Percentiles rank a stretch among this genome's conserved stretches.
Conservation (phyloP, 2,329 filamentous ascomycete genomes). For the Calonectria pteridis region DNA sequence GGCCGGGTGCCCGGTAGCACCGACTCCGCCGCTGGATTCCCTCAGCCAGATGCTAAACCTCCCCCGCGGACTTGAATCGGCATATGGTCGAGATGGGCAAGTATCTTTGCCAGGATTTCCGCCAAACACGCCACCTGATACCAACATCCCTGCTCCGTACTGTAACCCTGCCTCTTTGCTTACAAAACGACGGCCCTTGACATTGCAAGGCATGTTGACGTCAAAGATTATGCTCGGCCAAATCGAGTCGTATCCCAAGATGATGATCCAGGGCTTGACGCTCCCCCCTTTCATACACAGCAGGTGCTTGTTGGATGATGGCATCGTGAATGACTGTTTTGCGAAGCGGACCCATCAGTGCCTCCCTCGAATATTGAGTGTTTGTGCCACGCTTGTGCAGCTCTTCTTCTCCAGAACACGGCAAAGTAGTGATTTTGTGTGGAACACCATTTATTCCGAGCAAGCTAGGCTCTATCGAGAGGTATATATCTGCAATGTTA, state of each 20-base stretch:
- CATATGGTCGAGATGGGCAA: not conserved
- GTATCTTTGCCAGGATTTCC: not conserved
- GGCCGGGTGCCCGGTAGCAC: not conserved
- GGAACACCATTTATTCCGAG: conserved; percentile 36
- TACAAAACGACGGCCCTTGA: conserved; percentile 20
- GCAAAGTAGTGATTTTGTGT: conserved; percentile 30
- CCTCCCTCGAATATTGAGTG: conserved; percentile 26
- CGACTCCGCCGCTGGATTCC: not conserved
- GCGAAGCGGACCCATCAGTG: conserved; percentile 28
- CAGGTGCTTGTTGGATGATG: conserved; percentile 25
- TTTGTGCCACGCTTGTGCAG: conserved; percentile 31
- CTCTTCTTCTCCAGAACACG: conserved; percentile 31
- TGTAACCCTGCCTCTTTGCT: not conserved
- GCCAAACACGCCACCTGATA: not conserved
- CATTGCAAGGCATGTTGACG: conserved; percentile 8
- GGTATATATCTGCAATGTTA: conserved; percentile 3
- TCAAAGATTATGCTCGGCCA: conserved; percentile 35
- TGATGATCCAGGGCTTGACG: conserved; percentile 30
- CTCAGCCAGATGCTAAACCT: not conserved
- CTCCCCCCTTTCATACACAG: conserved; percentile 39
- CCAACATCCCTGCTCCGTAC: not conserved
- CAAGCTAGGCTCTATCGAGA: conserved; percentile 17
- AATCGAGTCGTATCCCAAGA: conserved; percentile 31
- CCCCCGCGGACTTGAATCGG: not conserved
- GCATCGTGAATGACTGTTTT: conserved; percentile 2